phyloP scores from a whole-genome alignment of 2,329 filamentous ascomycete species.

The Rhinocladiella mackenziei region DNA sequence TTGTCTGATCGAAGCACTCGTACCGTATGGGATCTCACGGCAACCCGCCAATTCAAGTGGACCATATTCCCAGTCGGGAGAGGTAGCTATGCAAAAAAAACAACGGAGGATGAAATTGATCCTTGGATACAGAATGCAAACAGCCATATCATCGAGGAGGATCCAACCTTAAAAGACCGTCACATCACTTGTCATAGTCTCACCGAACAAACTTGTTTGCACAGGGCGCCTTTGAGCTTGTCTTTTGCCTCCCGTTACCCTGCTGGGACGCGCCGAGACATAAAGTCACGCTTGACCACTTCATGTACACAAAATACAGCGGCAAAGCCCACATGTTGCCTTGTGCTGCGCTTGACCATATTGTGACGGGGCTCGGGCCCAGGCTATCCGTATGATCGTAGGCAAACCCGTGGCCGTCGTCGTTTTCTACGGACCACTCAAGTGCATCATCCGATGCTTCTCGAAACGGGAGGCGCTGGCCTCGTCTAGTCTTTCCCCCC shows the following conservation, averaged over 20 bases:
- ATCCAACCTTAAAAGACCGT: too few species aligned
- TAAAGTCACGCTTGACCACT: constrained; percentile 19
- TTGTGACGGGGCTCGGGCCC: not conserved
- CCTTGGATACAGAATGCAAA: too few species aligned
- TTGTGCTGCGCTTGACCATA: not conserved
- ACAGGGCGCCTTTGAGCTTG: constrained; percentile 7
- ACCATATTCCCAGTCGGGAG: too few species aligned
- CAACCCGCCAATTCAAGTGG: too few species aligned
- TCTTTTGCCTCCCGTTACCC: constrained; percentile 9
- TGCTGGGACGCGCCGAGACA: constrained; percentile 25
- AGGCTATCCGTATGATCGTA: not conserved
- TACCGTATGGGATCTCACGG: too few species aligned
- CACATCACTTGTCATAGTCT: too few species aligned
- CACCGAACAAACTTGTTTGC: too few species aligned
- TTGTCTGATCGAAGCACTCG: too few species aligned
- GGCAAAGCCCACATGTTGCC: constrained; percentile 7
- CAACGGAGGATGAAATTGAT: too few species aligned
- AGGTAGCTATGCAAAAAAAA: too few species aligned
- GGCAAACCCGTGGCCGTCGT: not conserved
- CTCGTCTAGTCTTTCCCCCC: constrained; percentile 1
- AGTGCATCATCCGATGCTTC: constrained; percentile 7
- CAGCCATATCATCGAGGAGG: too few species aligned
- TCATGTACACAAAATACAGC: too few species aligned
- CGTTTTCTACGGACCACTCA: constrained; percentile 2
- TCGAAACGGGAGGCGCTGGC: constrained; percentile 10